Base-by-base conservation (phyloP, 441 rosid genomes). In the Codiaeum variegatum region DNA sequence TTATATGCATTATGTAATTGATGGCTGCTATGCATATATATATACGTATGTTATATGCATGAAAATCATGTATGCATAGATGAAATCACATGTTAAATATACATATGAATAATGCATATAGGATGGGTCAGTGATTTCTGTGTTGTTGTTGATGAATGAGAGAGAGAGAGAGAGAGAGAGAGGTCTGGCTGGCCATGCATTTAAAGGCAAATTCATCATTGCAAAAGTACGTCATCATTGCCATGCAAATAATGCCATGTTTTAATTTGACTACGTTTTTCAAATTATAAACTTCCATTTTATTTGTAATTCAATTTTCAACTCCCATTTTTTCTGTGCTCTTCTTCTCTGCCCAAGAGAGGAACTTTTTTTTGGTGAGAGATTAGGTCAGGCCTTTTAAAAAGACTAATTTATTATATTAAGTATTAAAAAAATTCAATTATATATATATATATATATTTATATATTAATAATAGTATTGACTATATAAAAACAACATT, bases 171-270 rank as follows among this genome's bases (percentile, higher is more conserved):
- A 18, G 77, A 36, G 44, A 5, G 40, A 66, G 38, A 29, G 69
- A 77, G 76, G 70, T n/a, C 79, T 75, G 81, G 55, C 44, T 40
- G 44, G 13, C 72, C 16, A 67, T 15, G 86, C 78, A 77, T 74
- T 87, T 80, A 84, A 86, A 76, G 75, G 75, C 42, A 64, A 76
- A 64, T 75, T 23, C 86, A 88, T 89, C 90, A 89, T 89, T 85
- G 76, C 88, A 72, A 82, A 80, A 81, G 94, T 80, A 87, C 88
- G 90, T 84, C 93, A 88, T 88, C 88, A 88, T 87, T 87, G 83
- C 80, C 87, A 82, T 88, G 87, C 79, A 78, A 81, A 77, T 66
- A 55, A 70, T 80, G 67, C 61, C 61, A 64, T 70, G 74, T 68
- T 65, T 73, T n/a, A n/a, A n/a, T n/a, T 78, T 73, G 71, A 75